These are phyloP conservation scores for Lentinus tigrinus DNA, from an alignment of 768 basidiomycete genomes.

Conservation along the genomic window DNA sequence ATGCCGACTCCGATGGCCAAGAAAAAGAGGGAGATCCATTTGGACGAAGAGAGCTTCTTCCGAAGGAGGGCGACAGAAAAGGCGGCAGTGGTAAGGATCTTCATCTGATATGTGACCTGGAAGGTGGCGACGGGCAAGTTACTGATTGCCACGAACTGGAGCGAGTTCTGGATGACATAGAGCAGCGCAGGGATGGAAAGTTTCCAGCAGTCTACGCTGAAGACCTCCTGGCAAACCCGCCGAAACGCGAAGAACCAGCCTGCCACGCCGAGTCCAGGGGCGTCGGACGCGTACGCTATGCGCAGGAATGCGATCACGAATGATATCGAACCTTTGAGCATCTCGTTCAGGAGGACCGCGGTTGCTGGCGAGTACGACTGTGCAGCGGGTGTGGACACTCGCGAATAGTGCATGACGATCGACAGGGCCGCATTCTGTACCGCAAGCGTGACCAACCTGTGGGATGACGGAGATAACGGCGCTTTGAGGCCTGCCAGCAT, in stretches of 20 bases:
- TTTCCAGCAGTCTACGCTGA: slow-evolving; percentile 95
- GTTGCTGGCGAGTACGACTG: slow-evolving; percentile 90
- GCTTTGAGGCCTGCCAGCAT: neutral
- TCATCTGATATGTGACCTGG: slow-evolving; percentile 98
- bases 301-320: slow-evolving; percentile 76
- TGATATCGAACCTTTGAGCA: slow-evolving; percentile 92
- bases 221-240: slow-evolving; percentile 68
- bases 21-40: slow-evolving; percentile 88
- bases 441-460: slow-evolving; percentile 78
- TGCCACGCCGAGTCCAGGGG: slow-evolving; percentile 27
- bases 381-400: slow-evolving; percentile 76
- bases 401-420: slow-evolving; percentile 99
- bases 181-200: slow-evolving; percentile 94
- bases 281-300: slow-evolving; percentile 38
- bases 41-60: slow-evolving; percentile 63
- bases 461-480: slow-evolving; percentile 2
- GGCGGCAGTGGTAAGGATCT: slow-evolving; percentile 94
- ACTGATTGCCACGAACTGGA: slow-evolving; percentile 94
- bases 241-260: slow-evolving; percentile 42
- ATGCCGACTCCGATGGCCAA: slow-evolving; percentile 91
- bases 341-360: slow-evolving; percentile 91
- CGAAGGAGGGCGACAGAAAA: slow-evolving; percentile 86
- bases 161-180: slow-evolving; percentile 93
- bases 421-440: slow-evolving; percentile 95
- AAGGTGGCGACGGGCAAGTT: slow-evolving; percentile 97